Base-by-base conservation (phyloP, 371 early-diverging fungal species). In the Zancudomyces culisetae region DNA sequence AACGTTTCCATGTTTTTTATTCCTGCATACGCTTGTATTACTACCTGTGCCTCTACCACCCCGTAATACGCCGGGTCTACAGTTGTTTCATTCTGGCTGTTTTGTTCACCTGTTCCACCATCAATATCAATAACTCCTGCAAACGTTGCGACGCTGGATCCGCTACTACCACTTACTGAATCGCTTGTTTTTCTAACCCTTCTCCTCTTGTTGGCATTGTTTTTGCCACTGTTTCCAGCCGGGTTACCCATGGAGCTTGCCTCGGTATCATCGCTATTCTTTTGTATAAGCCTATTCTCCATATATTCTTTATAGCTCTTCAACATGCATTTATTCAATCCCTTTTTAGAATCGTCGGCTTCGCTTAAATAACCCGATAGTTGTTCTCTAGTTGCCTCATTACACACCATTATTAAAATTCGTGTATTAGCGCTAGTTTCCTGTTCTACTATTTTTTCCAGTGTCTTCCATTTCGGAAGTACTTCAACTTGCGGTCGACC, bases 401-500 rank as follows among this genome's bases (percentile, higher is more conserved):
- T 55, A 13, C 48, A 54, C 1, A 63, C 58, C 67, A 66, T 68
- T 1, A 66, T 42, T 30, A 68, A 53, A 45, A 67, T 59, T 1
- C 68, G 62, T 0, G 59, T 60, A 12, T 43, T 21, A 15, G 51
- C 56, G 0, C 40, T 24, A 39, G 20, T 41, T 2, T 53, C 60
- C 6, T 53, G 56, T 3, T 64, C 59, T 22, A 95, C 81, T 52
- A 92, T 91, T 20, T 75, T 59, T 0, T 60, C 63, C 20, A 96
- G 52, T 1, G 80, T 68, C n/a, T 61, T 59, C 87, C 93, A 94
- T 62, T 96, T 96, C 1, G 96, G 96, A 23, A 80, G 80, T n/a
- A n/a, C n/a, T n/a, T n/a, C n/a, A n/a, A n/a, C n/a, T n/a, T n/a
- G n/a, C n/a, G n/a, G n/a, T n/a, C n/a, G 24, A 20, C 18, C 10